Evolutionary conservation across 192 early-diverging fungal species (phyloP).

Genomic region (Mortierella alpina): DNA sequence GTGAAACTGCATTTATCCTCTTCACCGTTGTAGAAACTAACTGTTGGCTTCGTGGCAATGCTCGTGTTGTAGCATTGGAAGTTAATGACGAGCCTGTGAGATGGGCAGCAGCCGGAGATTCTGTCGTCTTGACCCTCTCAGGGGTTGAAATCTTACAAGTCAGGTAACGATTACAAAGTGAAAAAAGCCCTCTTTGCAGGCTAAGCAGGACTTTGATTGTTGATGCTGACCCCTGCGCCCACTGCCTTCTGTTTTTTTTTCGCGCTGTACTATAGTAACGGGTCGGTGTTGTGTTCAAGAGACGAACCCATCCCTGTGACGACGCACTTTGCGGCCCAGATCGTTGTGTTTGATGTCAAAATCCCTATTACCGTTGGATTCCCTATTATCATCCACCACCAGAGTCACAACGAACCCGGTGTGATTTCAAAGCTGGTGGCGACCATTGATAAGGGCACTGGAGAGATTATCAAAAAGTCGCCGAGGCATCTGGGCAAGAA

Average conservation of each 20-base stretch:
- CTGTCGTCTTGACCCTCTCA: constrained; percentile 78
- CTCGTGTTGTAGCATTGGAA: constrained; percentile 70
- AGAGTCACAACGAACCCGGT: constrained; percentile 84
- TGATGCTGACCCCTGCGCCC: too few species aligned
- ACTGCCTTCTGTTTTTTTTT: background rate
- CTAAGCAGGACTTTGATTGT: background rate
- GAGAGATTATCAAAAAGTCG: constrained; percentile 86
- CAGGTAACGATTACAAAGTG: constrained; percentile 51
- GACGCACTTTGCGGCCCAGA: constrained; percentile 82
- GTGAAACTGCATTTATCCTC: too few species aligned
- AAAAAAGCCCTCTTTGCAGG: background rate
- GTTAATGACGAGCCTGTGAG: constrained; percentile 73
- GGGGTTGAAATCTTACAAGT: constrained; percentile 81
- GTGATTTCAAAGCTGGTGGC: constrained; percentile 80
- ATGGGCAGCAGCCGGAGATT: constrained; percentile 97
- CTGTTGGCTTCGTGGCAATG: background rate
- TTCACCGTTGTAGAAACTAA: background rate
- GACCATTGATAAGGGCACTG: constrained; percentile 82
- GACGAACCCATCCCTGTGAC: constrained; percentile 78
- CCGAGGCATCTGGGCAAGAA: constrained; percentile 72
- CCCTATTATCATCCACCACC: constrained; percentile 86
- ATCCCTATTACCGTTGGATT: constrained; percentile 95
- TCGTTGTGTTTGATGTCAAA: constrained; percentile 94
- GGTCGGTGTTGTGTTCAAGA: constrained; percentile 85
- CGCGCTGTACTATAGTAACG: constrained; percentile 59